Base-by-base conservation (phyloP, 306 rosid genomes). In the Astragalus glycyphyllos region DNA sequence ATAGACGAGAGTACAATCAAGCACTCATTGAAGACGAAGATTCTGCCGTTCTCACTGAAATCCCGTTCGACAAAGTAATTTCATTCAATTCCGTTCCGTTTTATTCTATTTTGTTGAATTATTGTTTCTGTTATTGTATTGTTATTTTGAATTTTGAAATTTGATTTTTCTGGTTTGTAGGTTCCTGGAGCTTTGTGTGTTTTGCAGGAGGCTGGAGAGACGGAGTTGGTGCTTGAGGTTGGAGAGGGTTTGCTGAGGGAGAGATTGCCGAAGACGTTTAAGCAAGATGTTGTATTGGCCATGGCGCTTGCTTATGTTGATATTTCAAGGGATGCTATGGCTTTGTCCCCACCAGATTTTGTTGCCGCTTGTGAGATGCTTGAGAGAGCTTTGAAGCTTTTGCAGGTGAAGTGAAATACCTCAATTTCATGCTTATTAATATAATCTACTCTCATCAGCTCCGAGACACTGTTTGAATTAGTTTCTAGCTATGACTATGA, bases 111-210 rank as follows among this genome's bases (percentile, higher is more conserved):
- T 1, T 7, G 15, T 45, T 26, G 20, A n/a, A 50, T 51, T 11
- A 7, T 38, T 51, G 37, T 32, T 46, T 12, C 5, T 34, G 45
- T 58, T 34, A 11, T 5, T 0, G 38, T 10, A 16, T 6, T 3
- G 9, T 4, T 61, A 2, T 11, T 65, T 23, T 63, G n/a, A 35
- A 34, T 7, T 26, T 23, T 65, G 44, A 38, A 6, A n/a, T n/a
- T n/a, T n/a, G 5, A 31, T 4, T 9, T 34, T 32, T 29, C 29
- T 26, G 51, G 6, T 42, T 54, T 78, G 82, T 71, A 94, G 99
- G 97, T 94, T 77, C 95, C 99, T 20, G 99, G 99, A 45, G 99
- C 99, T 66, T 58, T 94, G 64, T 91, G 96, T 29, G 90, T 78
- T 44, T 58, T 94, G 92, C 97, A 87, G 83, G 97, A 94, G 73